Conservation (phyloP, 2,329 filamentous ascomycete genomes). For the Diplocarpon rosae region DNA sequence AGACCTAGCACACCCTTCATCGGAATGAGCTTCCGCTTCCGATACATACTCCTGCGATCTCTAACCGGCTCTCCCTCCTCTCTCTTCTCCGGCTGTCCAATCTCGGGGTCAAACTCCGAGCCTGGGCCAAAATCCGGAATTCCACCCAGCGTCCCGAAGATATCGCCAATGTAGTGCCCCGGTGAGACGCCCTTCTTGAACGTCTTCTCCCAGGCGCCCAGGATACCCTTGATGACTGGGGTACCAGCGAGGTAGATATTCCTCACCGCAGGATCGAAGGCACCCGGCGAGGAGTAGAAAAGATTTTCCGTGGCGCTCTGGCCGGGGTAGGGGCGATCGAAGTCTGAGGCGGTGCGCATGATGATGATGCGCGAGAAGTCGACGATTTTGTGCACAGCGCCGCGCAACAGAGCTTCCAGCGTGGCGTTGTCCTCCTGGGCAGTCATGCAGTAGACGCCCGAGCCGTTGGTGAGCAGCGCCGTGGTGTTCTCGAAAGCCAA, state of each 20-base stretch:
- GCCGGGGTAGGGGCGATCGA: conserved; percentile 55
- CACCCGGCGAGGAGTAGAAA: conserved; percentile 48
- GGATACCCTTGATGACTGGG: conserved; percentile 48
- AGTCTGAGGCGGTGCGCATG: conserved; percentile 59
- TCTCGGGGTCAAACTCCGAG: conserved; percentile 1
- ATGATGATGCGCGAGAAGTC: conserved; percentile 59
- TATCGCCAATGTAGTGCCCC: conserved; percentile 58
- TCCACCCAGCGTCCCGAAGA: conserved; percentile 58
- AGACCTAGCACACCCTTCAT: conserved; percentile 10
- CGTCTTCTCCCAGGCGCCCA: conserved; percentile 46
- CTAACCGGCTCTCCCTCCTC: neutral
- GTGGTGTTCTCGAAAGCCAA: conserved; percentile 57
- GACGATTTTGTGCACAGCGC: conserved; percentile 42
- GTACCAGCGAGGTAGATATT: conserved; percentile 59
- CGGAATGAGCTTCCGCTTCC: conserved; percentile 3
- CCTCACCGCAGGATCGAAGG: conserved; percentile 48
- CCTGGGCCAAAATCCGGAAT: conserved; percentile 50
- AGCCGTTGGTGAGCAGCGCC: conserved; percentile 53
- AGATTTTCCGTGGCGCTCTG: conserved; percentile 48
- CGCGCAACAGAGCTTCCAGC: conserved; percentile 53
- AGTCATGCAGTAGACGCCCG: conserved; percentile 56
- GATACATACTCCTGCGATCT: neutral
- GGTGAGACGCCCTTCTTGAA: conserved; percentile 47
- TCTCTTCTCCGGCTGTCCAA: conserved; percentile 2
- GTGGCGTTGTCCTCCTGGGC: conserved; percentile 65